These are phyloP conservation scores for Aspergillus costaricaensis DNA, from an alignment of 2,329 filamentous ascomycete species.

Conservation along the genomic window DNA sequence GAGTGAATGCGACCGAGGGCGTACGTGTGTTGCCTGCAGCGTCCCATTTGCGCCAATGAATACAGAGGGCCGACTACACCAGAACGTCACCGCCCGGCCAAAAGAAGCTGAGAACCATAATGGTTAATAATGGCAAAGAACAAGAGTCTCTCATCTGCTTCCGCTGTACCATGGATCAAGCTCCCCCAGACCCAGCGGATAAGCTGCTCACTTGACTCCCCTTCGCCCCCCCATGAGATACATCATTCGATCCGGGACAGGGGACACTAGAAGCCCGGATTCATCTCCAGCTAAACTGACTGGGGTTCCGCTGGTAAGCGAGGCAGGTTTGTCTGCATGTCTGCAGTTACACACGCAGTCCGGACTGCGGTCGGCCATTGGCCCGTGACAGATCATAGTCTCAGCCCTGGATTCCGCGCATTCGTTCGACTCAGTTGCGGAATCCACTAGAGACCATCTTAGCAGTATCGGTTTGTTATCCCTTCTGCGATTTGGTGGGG, in stretches of 20 bases:
- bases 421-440: background rate
- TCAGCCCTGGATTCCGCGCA: background rate
- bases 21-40: conserved; percentile 6
- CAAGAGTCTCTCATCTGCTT: conserved; percentile 4
- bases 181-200: conserved; percentile 15
- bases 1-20: background rate
- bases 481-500: too few species aligned
- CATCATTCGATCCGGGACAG: conserved; percentile 5
- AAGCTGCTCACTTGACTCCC: conserved; percentile 14
- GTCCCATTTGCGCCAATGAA: conserved; percentile 1
- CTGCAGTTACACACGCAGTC: conserved; percentile 6
- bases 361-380: conserved; percentile 4
- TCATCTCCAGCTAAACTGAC: background rate
- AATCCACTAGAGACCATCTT: background rate
- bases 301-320: conserved; percentile 5
- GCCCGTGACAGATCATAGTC: conserved; percentile 6
- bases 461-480: too few species aligned
- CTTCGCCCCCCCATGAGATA: conserved; percentile 7
- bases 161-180: conserved; percentile 21
- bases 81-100: conserved; percentile 11
- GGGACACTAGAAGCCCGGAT: conserved; percentile 1
- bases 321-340: conserved; percentile 5
- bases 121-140: background rate
- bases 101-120: background rate
- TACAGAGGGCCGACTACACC: background rate